phyloP scores from a whole-genome alignment of 805 yeast genomes.

The Teunomyces stri region DNA sequence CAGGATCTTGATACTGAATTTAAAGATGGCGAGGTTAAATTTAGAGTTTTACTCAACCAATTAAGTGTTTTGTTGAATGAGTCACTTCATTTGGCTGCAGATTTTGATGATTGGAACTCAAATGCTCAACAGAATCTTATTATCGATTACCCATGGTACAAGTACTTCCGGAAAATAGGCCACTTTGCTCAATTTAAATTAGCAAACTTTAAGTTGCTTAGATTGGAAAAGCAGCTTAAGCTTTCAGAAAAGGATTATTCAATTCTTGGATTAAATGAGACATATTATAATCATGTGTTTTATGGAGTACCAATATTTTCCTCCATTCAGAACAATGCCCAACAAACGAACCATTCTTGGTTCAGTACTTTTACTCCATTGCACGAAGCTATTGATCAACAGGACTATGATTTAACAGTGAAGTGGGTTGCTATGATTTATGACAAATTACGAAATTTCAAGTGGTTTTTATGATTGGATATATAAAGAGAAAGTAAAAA shows the following conservation, averaged over 20 bases:
- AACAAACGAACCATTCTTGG: conserved; percentile 7
- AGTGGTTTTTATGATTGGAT: conserved; percentile 1
- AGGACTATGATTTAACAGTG: conserved; percentile 21
- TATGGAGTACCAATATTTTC: conserved; percentile 21
- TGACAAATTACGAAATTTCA: conserved; percentile 17
- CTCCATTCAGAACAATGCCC: conserved; percentile 4
- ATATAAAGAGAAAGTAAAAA: not conserved
- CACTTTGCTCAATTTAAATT: conserved; percentile 57
- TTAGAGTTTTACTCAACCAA: conserved; percentile 12
- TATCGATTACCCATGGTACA: conserved; percentile 79
- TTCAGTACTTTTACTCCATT: conserved; percentile 21
- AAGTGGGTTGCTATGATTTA: conserved; percentile 24
- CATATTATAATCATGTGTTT: conserved; percentile 19
- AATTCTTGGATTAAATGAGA: conserved; percentile 12
- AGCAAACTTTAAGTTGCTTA: conserved; percentile 51
- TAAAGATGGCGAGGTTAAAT: conserved; percentile 8
- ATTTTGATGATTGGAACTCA: conserved; percentile 48
- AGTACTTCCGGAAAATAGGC: conserved; percentile 54
- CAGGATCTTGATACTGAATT: conserved; percentile 15
- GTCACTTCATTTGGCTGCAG: conserved; percentile 20
- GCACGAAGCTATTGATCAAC: conserved; percentile 16
- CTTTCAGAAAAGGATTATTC: conserved; percentile 17
- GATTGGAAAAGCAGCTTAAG: conserved; percentile 29
- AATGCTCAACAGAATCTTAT: conserved; percentile 50
- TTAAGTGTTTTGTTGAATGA: conserved; percentile 12